Percentiles rank a stretch among this genome's conserved stretches.
Conservation (phyloP, 2,329 filamentous ascomycete species). For the Cladosporium velox region DNA sequence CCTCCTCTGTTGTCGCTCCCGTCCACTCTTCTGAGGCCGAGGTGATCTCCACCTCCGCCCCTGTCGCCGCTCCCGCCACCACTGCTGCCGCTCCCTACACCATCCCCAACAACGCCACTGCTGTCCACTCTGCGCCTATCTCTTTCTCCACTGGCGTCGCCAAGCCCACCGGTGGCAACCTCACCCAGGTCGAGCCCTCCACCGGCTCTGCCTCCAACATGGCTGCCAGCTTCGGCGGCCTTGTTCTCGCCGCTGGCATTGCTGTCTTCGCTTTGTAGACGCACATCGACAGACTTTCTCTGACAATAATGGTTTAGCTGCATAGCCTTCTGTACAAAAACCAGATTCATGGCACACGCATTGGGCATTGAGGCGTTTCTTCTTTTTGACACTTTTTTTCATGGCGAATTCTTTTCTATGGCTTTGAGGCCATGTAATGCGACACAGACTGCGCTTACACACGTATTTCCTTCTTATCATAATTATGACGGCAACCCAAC, state of each 20-base stretch:
- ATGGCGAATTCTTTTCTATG: slow-evolving; percentile 3
- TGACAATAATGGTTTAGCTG: not conserved
- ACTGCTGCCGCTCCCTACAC: slow-evolving; percentile 21
- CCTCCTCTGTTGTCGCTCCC: slow-evolving; percentile 21
- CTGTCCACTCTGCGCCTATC: slow-evolving; percentile 38
- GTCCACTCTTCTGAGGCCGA: slow-evolving; percentile 14
- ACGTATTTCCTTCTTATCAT: not conserved
- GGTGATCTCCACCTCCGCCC: slow-evolving; percentile 22
- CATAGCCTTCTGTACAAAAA: slow-evolving; percentile 9
- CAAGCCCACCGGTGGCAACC: slow-evolving; percentile 32
- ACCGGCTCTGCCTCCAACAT: slow-evolving; percentile 31
- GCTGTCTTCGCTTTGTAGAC: slow-evolving; percentile 42
- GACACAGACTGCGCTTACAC: slow-evolving; percentile 12
- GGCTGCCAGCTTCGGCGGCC: slow-evolving; percentile 43
- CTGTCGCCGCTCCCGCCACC: slow-evolving; percentile 37
- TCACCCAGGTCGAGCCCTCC: slow-evolving; percentile 26
- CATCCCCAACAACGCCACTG: slow-evolving; percentile 27
- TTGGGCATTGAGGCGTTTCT: slow-evolving; percentile 4
- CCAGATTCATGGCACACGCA: slow-evolving; percentile 6
- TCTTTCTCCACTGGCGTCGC: slow-evolving; percentile 25
- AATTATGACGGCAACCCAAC: slow-evolving; percentile 1
- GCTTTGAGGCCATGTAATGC: slow-evolving; percentile 8
- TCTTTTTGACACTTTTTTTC: not conserved
- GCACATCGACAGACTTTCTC: not conserved
- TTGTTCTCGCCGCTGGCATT: slow-evolving; percentile 42